Evolutionary conservation across 1,284 basidiomycete species (phyloP), one percentile per base, ranked within the genome.

Genomic region (Leccinum solheimii): DNA sequence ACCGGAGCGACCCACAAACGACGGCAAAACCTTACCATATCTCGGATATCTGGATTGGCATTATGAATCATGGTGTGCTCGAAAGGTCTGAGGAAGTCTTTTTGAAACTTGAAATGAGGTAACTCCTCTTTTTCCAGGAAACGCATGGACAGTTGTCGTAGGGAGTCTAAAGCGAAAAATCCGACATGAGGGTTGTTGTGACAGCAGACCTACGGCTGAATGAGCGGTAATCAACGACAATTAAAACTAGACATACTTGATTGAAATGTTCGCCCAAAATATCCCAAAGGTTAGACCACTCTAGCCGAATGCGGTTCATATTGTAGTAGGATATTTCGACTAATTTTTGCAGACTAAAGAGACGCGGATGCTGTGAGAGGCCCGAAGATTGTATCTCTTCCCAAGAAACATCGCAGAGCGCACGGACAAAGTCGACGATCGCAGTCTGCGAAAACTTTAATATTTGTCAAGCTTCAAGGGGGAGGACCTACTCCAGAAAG

Each of bases 251-350:
- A 59, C 80, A 64, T 68, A 94, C 94, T 79, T 98, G 93, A 75
- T 99, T 99, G 78, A 99, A 99, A 78, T 99, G 97, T 75, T 98
- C 96, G 54, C 97, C 97, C 19, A 99, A 81, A 62, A 99, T 99
- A 64, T 92, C 88, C 98, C 98, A 99, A 66, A 99, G 85, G 76
- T 95, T 92, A 3, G 94, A 96, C 97, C 97, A 99, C 75, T 99
- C 97, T 62, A 99, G 81, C 76, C 97, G 93, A 74, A 99, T 99
- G 62, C 97, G 91, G 64, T 84, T 90, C 97, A 99, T 99, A 79
- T 99, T 99, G 81, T 99, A 99, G 78, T 99, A 99, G 23, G 95
- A 97, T 66, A 99, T 99, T 75, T 99, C 97, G 54, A 99, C 97
- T 52, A 99, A 82, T 79, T 99, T 99, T 76, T 99, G 97, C 65